These are phyloP conservation scores for Colletotrichum sp. DNA, from an alignment of 2,329 filamentous ascomycete species.

Conservation along the genomic window DNA sequence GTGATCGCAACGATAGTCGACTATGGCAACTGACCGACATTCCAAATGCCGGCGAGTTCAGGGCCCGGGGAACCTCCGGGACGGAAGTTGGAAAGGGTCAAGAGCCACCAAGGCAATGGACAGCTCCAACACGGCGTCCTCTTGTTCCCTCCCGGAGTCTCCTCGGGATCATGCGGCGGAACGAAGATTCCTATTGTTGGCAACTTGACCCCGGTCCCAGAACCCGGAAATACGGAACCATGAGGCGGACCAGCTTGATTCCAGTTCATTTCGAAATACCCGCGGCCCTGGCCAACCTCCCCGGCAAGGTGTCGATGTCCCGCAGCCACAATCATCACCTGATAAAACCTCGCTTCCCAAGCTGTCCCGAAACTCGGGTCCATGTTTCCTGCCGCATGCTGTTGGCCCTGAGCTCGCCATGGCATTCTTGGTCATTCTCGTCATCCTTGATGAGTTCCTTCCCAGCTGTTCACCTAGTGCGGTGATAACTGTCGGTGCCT, in stretches of 20 bases:
- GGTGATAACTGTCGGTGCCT: conserved; percentile 6
- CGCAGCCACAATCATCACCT: not conserved
- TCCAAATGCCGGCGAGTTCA: not conserved
- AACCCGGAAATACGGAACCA: not conserved
- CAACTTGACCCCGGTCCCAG: not conserved
- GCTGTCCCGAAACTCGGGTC: not conserved
- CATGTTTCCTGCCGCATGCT: not conserved
- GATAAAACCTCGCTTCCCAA: not conserved
- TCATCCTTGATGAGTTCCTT: not conserved
- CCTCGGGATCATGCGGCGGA: not conserved
- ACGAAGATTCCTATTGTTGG: not conserved
- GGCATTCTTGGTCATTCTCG: not conserved
- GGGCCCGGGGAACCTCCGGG: not conserved
- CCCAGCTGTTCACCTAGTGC: conserved; percentile 5
- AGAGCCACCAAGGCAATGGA: not conserved
- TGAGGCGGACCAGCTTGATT: not conserved
- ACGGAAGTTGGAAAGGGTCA: not conserved
- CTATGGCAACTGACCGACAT: not conserved
- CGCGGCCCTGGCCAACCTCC: not conserved
- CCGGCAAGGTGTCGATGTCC: not conserved
- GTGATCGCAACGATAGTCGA: not conserved
- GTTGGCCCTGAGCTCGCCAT: not conserved
- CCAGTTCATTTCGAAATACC: not conserved
- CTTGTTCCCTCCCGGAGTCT: not conserved
- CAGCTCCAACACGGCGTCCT: not conserved